phyloP scores from a whole-genome alignment of 148 eudicot species.

The Vaccinium myrtillus region DNA sequence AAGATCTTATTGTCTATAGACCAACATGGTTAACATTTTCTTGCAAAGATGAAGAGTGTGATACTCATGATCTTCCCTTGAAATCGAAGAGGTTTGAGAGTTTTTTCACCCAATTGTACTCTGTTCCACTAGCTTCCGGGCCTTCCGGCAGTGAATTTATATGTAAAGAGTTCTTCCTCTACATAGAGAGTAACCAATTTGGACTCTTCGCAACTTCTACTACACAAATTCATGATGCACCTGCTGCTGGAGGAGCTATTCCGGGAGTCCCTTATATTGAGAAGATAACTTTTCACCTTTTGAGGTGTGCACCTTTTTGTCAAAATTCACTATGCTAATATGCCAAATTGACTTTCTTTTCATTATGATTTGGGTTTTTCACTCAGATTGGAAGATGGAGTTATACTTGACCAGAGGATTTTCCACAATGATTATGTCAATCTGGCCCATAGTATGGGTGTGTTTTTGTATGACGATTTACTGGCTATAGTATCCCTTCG shows the following conservation, averaged over 20 bases:
- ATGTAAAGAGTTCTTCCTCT: slow-evolving; percentile 94
- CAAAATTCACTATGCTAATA: not conserved
- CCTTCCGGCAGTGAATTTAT: slow-evolving; percentile 80
- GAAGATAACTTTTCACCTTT: slow-evolving; percentile 82
- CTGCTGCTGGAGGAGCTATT: slow-evolving; percentile 73
- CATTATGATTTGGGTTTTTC: slow-evolving; percentile 19
- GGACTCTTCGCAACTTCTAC: slow-evolving; percentile 97
- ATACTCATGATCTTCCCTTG: slow-evolving; percentile 56
- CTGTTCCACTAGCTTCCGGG: slow-evolving; percentile 67
- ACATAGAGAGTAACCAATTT: slow-evolving; percentile 61
- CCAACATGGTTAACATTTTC: slow-evolving; percentile 87
- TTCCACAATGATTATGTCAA: slow-evolving; percentile 85
- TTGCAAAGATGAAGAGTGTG: slow-evolving; percentile 61
- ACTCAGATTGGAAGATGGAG: slow-evolving; percentile 86
- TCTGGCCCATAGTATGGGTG: slow-evolving; percentile 80
- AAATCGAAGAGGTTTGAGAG: slow-evolving; percentile 78
- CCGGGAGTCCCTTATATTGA: slow-evolving; percentile 89
- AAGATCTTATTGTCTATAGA: slow-evolving; percentile 80
- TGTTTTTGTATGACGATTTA: slow-evolving; percentile 83
- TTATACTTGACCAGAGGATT: slow-evolving; percentile 77
- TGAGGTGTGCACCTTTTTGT: slow-evolving; percentile 52
- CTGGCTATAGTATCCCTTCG: slow-evolving; percentile 93
- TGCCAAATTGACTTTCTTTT: not conserved
- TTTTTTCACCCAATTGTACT: slow-evolving; percentile 75
- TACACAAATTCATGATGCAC: slow-evolving; percentile 80